These are phyloP conservation scores for Nothophytophthora sp. DNA, from an alignment of 352 stramenopile species.

Conservation along the genomic window DNA sequence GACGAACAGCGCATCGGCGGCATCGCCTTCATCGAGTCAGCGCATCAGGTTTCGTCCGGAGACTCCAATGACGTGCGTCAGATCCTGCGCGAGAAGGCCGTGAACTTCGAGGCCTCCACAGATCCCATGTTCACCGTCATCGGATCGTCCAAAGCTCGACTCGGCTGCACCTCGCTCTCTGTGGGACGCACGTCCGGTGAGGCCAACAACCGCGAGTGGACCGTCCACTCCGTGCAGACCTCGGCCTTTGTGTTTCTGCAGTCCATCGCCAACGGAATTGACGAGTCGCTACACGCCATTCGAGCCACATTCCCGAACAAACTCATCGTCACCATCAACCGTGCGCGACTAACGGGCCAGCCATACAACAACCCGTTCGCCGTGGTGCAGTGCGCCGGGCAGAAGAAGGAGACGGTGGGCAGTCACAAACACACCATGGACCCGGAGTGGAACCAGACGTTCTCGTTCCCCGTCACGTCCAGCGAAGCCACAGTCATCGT, in stretches of 20 bases:
- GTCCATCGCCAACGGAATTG: slow-evolving; percentile 71
- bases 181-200: slow-evolving; percentile 73
- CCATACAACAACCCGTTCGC: slow-evolving; percentile 90
- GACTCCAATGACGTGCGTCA: slow-evolving; percentile 51
- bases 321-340: slow-evolving; percentile 87
- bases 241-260: slow-evolving; percentile 89
- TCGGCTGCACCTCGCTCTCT: slow-evolving; percentile 79
- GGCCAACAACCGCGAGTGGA: slow-evolving; percentile 77
- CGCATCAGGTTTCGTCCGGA: slow-evolving; percentile 66
- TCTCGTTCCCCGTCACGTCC: slow-evolving; percentile 85
- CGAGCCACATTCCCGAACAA: slow-evolving; percentile 89
- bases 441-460: slow-evolving; percentile 90
- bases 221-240: slow-evolving; percentile 84
- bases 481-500: slow-evolving; percentile 69
- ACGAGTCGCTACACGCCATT: slow-evolving; percentile 75
- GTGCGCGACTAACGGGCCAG: slow-evolving; percentile 76
- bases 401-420: slow-evolving; percentile 88
- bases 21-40: slow-evolving; percentile 86
- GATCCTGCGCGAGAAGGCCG: slow-evolving; percentile 66
- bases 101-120: slow-evolving; percentile 85
- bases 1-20: slow-evolving; percentile 70
- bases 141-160: slow-evolving; percentile 62
- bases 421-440: slow-evolving; percentile 91
- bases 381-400: slow-evolving; percentile 72
- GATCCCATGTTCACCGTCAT: slow-evolving; percentile 88